Base-by-base conservation (phyloP, 2,329 filamentous ascomycete genomes). In the Talaromyces sp. region DNA sequence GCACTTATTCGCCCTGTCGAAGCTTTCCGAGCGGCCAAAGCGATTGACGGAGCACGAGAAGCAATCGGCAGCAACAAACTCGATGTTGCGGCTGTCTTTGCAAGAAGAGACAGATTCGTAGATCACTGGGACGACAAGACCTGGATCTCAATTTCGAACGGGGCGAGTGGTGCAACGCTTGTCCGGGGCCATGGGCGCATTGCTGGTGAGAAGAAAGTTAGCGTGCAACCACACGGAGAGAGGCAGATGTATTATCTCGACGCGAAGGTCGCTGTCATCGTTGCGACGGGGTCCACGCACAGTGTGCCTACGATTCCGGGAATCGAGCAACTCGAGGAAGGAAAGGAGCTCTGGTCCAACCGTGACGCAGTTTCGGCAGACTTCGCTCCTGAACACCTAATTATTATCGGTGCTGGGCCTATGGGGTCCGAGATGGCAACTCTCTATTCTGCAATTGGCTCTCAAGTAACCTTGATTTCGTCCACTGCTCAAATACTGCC, bases 371-470 rank as follows among this genome's bases (percentile, higher is more conserved):
- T 31, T 5, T 23, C 48, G 6, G 48, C 48, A 52, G 18, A 52
- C 33, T 3, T 18, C 3, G 48, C 28, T 33, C 48, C 48, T 52
- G 48, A 52, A 5, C 23, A 52, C 33, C 11, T 52, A 8, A 52
- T 52, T 12, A 52, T 52, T 33, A 23, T 52, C n/a, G 48, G 48
- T 28, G 25, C 48, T 16, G 48, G 48, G 28, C 48, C 48, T 31
- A 11, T 52, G 14, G 48, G 48, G 12, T 52, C 48, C 18, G 48
- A 52, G 33, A 52, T 52, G 48, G 48, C 48, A 18, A 52, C 48
- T 33, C 33, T 52, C 23, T 52, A 52, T 52, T 52, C 48, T n/a
- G 48, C 48, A 23, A 52, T 52, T 52, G 48, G 48, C 48, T 52
- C 48, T 14, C 31, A 52, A 14, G 48, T 33, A 31, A 52, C 48